Percentiles rank a stretch among this genome's conserved stretches.
Conservation (phyloP, 164 flowering plant species). For the Echeveria elegans region DNA sequence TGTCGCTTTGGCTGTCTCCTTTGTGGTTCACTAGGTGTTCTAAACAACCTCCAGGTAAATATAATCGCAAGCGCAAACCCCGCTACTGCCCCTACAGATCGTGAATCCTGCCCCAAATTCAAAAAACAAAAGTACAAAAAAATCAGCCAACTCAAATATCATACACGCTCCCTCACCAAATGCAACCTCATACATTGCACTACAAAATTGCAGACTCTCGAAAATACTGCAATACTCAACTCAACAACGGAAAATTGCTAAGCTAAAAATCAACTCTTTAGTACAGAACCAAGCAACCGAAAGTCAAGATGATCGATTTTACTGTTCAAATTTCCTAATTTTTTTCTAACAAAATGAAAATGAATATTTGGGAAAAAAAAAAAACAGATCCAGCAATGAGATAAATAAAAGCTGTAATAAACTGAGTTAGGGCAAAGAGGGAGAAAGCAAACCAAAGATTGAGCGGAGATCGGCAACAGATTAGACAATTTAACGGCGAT, state of each 20-base stretch:
- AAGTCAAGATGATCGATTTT: too few relatives aligned
- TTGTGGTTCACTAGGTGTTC: constrained; percentile 47
- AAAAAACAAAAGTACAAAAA: neutral
- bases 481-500: constrained; percentile 65
- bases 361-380: neutral
- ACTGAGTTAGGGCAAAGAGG: neutral
- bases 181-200: neutral
- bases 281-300: too few relatives aligned
- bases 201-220: neutral
- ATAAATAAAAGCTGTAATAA: neutral
- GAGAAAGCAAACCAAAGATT: constrained; percentile 29
- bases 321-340: neutral
- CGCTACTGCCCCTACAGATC: constrained; percentile 62
- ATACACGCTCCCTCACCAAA: too few relatives aligned
- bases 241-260: too few relatives aligned
- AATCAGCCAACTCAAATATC: neutral
- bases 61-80: constrained; percentile 68
- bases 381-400: neutral
- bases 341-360: neutral
- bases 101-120: constrained; percentile 41
- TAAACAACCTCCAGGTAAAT: constrained; percentile 72
- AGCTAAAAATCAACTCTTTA: too few relatives aligned
- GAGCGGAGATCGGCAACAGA: constrained; percentile 39
- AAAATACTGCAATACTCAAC: too few relatives aligned
- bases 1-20: constrained; percentile 63